Evolutionary conservation across 495 filamentous ascomycete species (phyloP), one percentile per base, ranked within the genome.

Genomic region (Penicillium roqueforti): DNA sequence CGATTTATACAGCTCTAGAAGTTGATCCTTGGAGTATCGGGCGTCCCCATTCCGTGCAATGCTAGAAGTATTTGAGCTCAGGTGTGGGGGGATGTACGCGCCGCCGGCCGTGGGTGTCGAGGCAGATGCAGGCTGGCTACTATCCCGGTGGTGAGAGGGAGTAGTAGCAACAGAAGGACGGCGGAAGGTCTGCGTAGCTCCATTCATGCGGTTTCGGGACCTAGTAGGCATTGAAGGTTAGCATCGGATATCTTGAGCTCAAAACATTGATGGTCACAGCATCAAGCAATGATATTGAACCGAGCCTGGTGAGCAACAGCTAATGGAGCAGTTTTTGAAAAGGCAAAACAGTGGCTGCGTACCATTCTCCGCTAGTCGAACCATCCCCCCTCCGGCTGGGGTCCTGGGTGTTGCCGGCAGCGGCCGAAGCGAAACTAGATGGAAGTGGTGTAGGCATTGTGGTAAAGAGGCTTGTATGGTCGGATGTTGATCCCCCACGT

Each of bases 131-230:
- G 70, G 60, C 60, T 78, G 78, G 62, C 68, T 75, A 59, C 68
- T 66, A 43, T 82, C 79, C 53, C 73, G 71, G 47, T 63, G 71
- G 53, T 79, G 73, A 45, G 78, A 79, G 64, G 73, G 71, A 63
- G 81, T 83, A 29, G 82, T 84, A 55, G 85, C 83, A 55, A 85
- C 80, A 55, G 91, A 93, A 22, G 88, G 77, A 55, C 91, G 86
- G 52, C 91, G 89, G 69, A 95, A 91, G 54, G 91, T 95, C 53
- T 91, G 82, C 38, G 89, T 92, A 53, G 82, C 80, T 68, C 89
- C 89, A 67, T 93, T 93, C 48, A 85, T 79, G 68, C 83, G 82
- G 61, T 76, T 68, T 65, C 83, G 84, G 65, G 83, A 71, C 83
- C 84, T 87, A 47, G 28, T 38, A 13, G 43, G n/a, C 43, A 47